A percentile compares a stretch with the other conserved stretches of the same genome.
phyloP scores from a whole-genome alignment of 179 eudicot genomes.

The Silene vulgaris region DNA sequence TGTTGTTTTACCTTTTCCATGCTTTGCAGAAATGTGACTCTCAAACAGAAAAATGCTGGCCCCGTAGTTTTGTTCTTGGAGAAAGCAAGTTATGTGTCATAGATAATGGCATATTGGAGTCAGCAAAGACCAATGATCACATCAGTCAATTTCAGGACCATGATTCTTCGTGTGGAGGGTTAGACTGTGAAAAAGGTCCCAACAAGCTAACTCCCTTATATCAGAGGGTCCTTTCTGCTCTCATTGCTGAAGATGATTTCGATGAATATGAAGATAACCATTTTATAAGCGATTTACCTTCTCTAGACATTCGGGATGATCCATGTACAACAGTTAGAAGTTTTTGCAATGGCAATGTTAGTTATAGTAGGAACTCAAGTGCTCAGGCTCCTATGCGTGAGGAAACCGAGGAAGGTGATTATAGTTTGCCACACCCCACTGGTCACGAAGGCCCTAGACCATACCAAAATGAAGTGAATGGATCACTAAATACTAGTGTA shows the following conservation, averaged over 20 bases:
- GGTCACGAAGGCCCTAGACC: conserved; percentile 38
- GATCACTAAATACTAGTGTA: conserved; percentile 30
- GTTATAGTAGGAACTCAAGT: conserved; percentile 36
- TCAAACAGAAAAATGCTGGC: conserved; percentile 33
- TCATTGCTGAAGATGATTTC: conserved; percentile 69
- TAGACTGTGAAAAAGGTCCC: conserved; percentile 37
- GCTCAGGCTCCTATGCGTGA: conserved; percentile 35
- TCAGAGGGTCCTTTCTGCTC: conserved; percentile 84
- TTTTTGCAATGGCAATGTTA: conserved; percentile 51
- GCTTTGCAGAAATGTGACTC: conserved; percentile 42
- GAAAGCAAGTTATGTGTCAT: conserved; percentile 31
- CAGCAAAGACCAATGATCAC: conserved; percentile 30
- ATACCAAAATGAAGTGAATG: conserved; percentile 35
- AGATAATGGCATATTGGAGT: conserved; percentile 38
- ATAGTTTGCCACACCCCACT: conserved; percentile 38
- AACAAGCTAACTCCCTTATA: conserved; percentile 48
- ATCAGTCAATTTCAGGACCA: conserved; percentile 38
- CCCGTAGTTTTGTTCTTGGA: conserved; percentile 30
- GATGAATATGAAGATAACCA: conserved; percentile 62
- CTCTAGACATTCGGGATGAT: conserved; percentile 32
- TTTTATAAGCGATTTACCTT: conserved; percentile 28
- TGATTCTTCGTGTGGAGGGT: conserved; percentile 36
- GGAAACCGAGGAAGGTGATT: conserved; percentile 41
- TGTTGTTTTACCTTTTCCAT: conserved; percentile 10
- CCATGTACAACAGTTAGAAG: conserved; percentile 29